phyloP scores from a whole-genome alignment of 306 rosid genomes.

The Corylus avellana region DNA sequence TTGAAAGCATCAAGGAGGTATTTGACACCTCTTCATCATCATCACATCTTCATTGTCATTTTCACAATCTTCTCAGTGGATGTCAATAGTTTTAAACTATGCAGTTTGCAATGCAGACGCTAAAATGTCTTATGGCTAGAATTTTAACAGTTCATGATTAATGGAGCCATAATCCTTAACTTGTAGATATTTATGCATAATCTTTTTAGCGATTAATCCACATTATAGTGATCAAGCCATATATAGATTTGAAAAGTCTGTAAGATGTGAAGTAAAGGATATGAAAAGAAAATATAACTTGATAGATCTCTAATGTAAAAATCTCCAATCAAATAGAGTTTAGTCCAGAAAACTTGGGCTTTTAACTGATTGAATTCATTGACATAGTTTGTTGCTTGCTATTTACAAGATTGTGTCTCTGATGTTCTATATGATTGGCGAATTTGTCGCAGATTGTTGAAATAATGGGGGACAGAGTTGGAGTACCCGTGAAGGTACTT shows the following conservation, averaged over 20 bases:
- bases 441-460: slow-evolving; percentile 63
- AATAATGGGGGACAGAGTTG: slow-evolving; percentile 72
- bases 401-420: background rate
- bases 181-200: background rate
- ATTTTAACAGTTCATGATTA: background rate
- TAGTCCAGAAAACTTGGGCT: background rate
- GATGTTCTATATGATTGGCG: background rate
- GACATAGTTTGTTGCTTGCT: too few relatives aligned
- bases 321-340: background rate
- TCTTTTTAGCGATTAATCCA: background rate
- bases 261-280: background rate
- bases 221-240: background rate
- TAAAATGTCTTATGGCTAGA: background rate
- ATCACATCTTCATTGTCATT: background rate
- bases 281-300: background rate
- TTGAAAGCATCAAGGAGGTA: slow-evolving; percentile 74
- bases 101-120: background rate
- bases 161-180: background rate
- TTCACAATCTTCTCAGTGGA: background rate
- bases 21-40: slow-evolving; percentile 3
- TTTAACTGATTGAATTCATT: too few relatives aligned
- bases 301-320: background rate
- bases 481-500: slow-evolving; percentile 59
- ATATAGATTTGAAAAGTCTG: background rate
- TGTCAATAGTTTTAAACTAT: background rate